Evolutionary conservation across 306 rosid genomes (phyloP).

Genomic region (Comarum palustre): DNA sequence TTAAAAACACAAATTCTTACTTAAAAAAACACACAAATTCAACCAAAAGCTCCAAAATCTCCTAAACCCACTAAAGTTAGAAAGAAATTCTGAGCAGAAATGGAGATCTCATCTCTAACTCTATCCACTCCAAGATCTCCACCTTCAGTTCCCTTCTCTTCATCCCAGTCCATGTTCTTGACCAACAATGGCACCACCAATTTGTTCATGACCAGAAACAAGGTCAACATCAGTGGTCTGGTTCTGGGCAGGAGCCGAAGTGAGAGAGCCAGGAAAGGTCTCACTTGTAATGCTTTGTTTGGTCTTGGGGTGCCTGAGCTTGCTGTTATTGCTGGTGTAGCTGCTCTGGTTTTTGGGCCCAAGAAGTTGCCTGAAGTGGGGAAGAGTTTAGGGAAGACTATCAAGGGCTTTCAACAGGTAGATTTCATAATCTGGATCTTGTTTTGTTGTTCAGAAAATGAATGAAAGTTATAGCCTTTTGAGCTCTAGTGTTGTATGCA

Average conservation of each 20-base stretch:
- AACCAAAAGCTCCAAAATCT: constrained; percentile 25
- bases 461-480: neutral
- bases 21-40: constrained; percentile 36
- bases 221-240: constrained; percentile 18
- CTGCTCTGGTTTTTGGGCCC: constrained; percentile 89
- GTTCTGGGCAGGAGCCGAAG: constrained; percentile 22
- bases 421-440: neutral
- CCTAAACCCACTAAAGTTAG: constrained; percentile 19
- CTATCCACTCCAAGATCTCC: constrained; percentile 40
- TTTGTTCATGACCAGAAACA: constrained; percentile 31
- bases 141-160: constrained; percentile 32
- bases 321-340: constrained; percentile 88
- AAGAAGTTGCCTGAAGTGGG: constrained; percentile 94
- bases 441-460: constrained; percentile 1
- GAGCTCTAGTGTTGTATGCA: neutral
- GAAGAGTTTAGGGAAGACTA: constrained; percentile 88
- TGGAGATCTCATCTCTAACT: constrained; percentile 52
- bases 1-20: constrained; percentile 40
- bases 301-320: constrained; percentile 94
- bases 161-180: constrained; percentile 44
- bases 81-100: constrained; percentile 8
- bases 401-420: constrained; percentile 98
- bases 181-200: constrained; percentile 24
- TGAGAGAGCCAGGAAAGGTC: constrained; percentile 34
- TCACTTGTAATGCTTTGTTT: constrained; percentile 77